Conservation (phyloP, 78 protist species). For the Mastigamoeba balamuthi region DNA sequence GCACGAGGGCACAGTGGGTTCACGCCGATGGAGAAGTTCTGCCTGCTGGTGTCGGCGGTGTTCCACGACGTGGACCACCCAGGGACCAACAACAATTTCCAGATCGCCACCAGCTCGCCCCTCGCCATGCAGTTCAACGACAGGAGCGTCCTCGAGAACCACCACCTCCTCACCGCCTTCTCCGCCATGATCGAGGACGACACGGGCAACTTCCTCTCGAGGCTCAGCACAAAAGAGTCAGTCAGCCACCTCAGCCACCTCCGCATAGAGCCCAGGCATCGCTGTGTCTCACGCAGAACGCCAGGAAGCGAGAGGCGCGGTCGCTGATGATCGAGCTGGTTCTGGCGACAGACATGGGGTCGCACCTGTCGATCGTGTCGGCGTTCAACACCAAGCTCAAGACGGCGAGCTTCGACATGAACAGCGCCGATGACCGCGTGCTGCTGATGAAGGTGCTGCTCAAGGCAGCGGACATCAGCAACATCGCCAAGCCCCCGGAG, state of each 20-base stretch:
- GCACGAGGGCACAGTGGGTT: background rate
- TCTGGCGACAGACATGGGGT: constrained; percentile 34
- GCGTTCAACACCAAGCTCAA: constrained; percentile 2
- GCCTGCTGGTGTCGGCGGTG: constrained; percentile 27
- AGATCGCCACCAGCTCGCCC: constrained; percentile 9
- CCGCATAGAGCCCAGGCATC: too few species aligned
- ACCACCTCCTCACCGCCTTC: constrained; percentile 17
- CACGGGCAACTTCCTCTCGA: background rate
- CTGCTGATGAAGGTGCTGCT: constrained; percentile 11
- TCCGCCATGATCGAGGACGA: background rate
- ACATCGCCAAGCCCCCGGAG: constrained; percentile 5
- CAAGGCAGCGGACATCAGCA: constrained; percentile 20
- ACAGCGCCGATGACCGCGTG: constrained; percentile 1
- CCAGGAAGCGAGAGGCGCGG: constrained; percentile 3
- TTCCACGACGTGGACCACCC: constrained; percentile 46
- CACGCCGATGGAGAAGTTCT: background rate
- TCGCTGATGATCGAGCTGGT: background rate
- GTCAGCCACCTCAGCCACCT: too few species aligned
- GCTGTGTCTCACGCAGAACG: background rate
- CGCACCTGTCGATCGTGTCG: constrained; percentile 11
- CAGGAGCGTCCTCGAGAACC: constrained; percentile 28
- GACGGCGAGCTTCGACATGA: background rate
- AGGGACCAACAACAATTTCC: constrained; percentile 19
- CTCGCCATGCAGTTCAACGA: constrained; percentile 50
- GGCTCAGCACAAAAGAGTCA: too few species aligned